These are phyloP conservation scores for Zangia roseola DNA, from an alignment of 768 basidiomycete species.

Conservation along the genomic window DNA sequence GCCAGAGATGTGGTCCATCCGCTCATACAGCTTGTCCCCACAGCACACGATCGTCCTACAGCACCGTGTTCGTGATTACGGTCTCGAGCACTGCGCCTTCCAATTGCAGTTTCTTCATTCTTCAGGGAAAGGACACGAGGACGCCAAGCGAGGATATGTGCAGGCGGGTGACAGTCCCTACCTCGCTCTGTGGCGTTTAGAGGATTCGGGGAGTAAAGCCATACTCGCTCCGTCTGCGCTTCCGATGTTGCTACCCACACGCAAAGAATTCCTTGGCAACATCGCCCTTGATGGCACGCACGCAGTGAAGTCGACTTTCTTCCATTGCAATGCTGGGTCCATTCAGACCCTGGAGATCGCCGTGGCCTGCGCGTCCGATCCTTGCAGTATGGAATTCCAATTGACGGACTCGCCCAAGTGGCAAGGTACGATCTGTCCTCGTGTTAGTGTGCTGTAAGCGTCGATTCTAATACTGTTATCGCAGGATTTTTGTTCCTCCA, in stretches of 20 bases:
- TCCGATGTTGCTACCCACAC: slow-evolving; percentile 10
- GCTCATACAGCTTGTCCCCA: not conserved
- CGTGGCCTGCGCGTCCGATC: slow-evolving; percentile 19
- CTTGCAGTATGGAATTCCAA: slow-evolving; percentile 23
- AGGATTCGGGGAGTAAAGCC: slow-evolving; percentile 3
- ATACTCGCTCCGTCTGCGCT: slow-evolving; percentile 6
- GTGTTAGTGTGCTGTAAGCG: not conserved
- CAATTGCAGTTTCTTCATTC: slow-evolving; percentile 7
- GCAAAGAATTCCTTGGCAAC: slow-evolving; percentile 16
- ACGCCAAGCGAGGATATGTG: slow-evolving; percentile 14
- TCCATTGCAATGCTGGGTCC: slow-evolving; percentile 14
- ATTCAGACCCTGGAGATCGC: slow-evolving; percentile 22
- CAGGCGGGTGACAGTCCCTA: slow-evolving; percentile 14
- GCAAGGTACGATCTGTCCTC: slow-evolving; percentile 15
- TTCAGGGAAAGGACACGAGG: not conserved
- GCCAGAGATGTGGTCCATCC: not conserved
- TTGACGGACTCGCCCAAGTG: slow-evolving; percentile 14
- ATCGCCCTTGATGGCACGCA: slow-evolving; percentile 13
- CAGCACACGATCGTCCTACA: slow-evolving; percentile 21
- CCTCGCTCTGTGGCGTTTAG: slow-evolving; percentile 20
- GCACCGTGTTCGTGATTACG: slow-evolving; percentile 25
- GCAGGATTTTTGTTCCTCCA: slow-evolving; percentile 20
- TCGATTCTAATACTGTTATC: not conserved
- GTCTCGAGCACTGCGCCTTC: slow-evolving; percentile 21
- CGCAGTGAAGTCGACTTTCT: slow-evolving; percentile 9